Percentiles rank a stretch among this genome's conserved stretches.
Evolutionary conservation across 2,329 filamentous ascomycete species (phyloP).

Genomic region (Hymenoscyphus fraxineus): DNA sequence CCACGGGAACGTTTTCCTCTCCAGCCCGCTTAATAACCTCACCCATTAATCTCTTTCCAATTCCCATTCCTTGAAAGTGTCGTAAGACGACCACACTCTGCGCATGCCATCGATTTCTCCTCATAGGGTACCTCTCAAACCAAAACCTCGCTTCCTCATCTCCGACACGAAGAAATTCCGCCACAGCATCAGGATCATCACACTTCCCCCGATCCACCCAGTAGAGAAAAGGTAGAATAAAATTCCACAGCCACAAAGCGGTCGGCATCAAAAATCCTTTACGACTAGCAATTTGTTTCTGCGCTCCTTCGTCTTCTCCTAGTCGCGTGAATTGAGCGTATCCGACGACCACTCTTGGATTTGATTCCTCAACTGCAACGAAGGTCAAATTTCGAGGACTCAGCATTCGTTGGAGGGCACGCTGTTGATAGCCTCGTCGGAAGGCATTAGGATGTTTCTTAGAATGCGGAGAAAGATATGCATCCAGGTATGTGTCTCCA

Average conservation of each 20-base stretch:
- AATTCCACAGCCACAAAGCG: conserved; percentile 4
- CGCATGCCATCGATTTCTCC: conserved; percentile 28
- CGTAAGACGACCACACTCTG: conserved; percentile 24
- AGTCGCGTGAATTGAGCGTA: conserved; percentile 23
- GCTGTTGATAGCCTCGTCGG: conserved; percentile 14
- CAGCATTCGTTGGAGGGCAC: conserved; percentile 19
- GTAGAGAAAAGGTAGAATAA: conserved; percentile 8
- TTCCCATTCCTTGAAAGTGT: conserved; percentile 25
- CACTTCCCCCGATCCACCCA: conserved; percentile 14
- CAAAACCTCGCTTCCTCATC: conserved; percentile 14
- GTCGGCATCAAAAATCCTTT: conserved; percentile 10
- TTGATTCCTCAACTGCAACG: conserved; percentile 19
- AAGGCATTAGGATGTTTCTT: conserved; percentile 17
- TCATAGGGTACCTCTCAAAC: conserved; percentile 21
- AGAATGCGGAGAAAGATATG: conserved; percentile 22
- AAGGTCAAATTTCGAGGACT: conserved; percentile 18
- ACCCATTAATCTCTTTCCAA: conserved; percentile 30
- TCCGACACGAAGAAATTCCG: conserved; percentile 10
- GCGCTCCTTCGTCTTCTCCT: conserved; percentile 24
- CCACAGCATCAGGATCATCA: conserved; percentile 8
- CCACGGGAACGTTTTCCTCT: conserved; percentile 24
- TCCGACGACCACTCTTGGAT: conserved; percentile 16
- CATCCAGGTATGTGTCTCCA: conserved; percentile 16
- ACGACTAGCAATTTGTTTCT: conserved; percentile 12
- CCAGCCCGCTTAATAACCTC: conserved; percentile 26